phyloP scores from a whole-genome alignment of 2,329 filamentous ascomycete genomes.

The Calonectria ilicicola region DNA sequence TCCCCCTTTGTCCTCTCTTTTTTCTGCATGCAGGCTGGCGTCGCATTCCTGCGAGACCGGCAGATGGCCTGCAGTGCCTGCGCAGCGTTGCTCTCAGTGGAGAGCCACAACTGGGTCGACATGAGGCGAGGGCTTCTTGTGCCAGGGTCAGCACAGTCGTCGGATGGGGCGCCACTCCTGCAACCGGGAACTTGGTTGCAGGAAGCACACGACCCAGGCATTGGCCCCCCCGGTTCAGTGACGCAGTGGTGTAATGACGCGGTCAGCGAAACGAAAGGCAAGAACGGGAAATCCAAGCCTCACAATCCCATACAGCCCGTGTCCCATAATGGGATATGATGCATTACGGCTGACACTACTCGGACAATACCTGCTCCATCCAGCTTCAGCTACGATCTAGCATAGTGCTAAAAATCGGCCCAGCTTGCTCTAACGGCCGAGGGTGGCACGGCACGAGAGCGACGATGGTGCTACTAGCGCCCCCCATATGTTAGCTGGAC shows the following conservation, averaged over 20 bases:
- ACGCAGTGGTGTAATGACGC: conserved; percentile 8
- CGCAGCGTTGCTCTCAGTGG: conserved; percentile 6
- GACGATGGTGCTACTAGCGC: conserved; percentile 16
- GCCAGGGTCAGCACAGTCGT: not conserved
- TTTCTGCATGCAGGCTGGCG: conserved; percentile 20
- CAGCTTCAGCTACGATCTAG: not conserved
- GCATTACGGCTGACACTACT: conserved; percentile 9
- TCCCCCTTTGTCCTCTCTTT: not conserved
- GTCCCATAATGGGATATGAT: not conserved
- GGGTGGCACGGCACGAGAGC: conserved; percentile 26
- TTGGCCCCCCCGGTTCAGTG: not conserved
- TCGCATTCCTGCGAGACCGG: conserved; percentile 31
- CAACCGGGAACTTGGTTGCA: conserved; percentile 13
- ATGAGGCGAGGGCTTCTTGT: not conserved
- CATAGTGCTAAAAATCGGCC: not conserved
- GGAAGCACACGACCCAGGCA: conserved; percentile 13
- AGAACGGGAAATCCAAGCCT: not conserved
- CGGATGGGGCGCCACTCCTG: not conserved
- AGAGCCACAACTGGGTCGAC: not conserved
- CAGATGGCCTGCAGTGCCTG: conserved; percentile 31
- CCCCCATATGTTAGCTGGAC: not conserved
- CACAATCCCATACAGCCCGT: not conserved
- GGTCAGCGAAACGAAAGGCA: not conserved
- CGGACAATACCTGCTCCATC: not conserved
- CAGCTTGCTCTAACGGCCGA: conserved; percentile 7